phyloP scores from a whole-genome alignment of 108 stramenopile species.

The Epithemia pelagica region DNA sequence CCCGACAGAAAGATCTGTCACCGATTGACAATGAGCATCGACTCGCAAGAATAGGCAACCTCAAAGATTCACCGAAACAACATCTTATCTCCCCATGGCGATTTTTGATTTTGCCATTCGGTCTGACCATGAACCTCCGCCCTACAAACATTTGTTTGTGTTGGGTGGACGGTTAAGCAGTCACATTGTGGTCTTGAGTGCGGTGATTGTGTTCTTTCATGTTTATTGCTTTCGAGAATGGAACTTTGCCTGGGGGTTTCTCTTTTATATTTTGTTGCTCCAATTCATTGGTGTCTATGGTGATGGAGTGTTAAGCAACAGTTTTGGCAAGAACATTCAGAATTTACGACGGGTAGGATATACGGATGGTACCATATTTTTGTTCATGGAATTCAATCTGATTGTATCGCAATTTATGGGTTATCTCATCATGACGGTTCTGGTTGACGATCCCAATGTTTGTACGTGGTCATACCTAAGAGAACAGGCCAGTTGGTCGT shows the following conservation, averaged over 20 bases:
- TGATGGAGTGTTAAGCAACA: background rate
- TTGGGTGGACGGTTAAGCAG: background rate
- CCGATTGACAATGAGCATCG: too few relatives aligned
- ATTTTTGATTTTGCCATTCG: conserved; percentile 5
- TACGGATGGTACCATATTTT: background rate
- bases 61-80: too few relatives aligned
- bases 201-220: background rate
- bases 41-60: too few relatives aligned
- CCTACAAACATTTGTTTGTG: background rate
- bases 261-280: background rate
- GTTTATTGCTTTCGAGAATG: background rate
- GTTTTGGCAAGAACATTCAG: background rate
- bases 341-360: background rate
- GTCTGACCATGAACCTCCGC: background rate
- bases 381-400: background rate
- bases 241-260: background rate
- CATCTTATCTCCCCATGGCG: too few relatives aligned
- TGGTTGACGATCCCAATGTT: background rate
- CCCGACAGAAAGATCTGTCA: too few relatives aligned
- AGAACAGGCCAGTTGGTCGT: background rate
- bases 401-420: background rate
- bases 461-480: background rate
- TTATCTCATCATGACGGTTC: background rate
- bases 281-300: background rate
- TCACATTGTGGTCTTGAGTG: background rate